Evolutionary conservation across 2,329 filamentous ascomycete genomes (phyloP).

Genomic region (Talaromyces sp.): DNA sequence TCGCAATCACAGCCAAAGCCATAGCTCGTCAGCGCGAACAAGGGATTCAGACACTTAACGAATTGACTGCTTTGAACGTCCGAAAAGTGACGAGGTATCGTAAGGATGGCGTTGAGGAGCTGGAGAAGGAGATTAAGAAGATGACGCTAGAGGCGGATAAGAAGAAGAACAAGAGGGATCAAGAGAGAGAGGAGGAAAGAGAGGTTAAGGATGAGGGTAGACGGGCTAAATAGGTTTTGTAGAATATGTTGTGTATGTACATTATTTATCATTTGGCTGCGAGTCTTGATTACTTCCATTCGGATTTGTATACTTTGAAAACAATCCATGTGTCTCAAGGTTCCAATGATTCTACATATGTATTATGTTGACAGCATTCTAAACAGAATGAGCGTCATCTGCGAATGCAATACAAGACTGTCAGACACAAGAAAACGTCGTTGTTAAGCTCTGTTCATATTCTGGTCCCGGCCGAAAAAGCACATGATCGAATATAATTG

Average conservation of each 20-base stretch:
- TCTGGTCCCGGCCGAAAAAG: not conserved
- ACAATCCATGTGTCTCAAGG: not conserved
- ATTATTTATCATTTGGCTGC: not conserved
- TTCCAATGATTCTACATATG: not conserved
- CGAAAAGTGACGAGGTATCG: conserved; percentile 78
- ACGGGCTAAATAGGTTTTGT: not conserved
- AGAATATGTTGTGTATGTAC: not conserved
- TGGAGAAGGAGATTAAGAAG: conserved; percentile 58
- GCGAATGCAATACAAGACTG: not conserved
- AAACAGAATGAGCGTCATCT: not conserved
- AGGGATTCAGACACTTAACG: conserved; percentile 58
- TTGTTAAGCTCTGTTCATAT: not conserved
- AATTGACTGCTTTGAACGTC: conserved; percentile 73
- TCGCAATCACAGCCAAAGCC: conserved; percentile 85
- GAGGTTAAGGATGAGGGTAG: not conserved
- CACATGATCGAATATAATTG: not conserved
- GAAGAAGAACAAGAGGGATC: conserved; percentile 28
- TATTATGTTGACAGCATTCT: not conserved
- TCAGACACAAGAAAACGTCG: not conserved
- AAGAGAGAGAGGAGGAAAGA: conserved; percentile 23
- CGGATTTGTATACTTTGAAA: not conserved
- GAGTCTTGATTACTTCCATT: not conserved
- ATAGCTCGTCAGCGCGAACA: conserved; percentile 59
- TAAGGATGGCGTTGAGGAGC: conserved; percentile 59
- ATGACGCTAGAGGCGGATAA: conserved; percentile 54